Evolutionary conservation across 305 asterid species (phyloP), one percentile per base, ranked within the genome.

Genomic region (Fraxinus platypoda): DNA sequence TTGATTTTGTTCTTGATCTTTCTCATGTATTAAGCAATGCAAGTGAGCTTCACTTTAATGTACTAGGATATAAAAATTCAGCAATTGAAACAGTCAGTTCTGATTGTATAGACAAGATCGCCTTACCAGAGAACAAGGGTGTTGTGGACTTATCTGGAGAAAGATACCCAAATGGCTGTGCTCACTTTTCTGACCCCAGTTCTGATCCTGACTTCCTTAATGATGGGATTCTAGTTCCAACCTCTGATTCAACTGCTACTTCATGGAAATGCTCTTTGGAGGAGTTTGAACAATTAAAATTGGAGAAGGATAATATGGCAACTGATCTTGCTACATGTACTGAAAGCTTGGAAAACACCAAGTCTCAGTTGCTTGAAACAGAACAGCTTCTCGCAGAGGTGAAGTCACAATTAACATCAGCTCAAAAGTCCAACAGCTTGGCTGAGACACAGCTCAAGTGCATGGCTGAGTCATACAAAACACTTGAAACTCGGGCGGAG

Each of bases 401-500:
- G 34, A 93, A 87, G 90, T 90, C 95, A 54, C 97, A 93, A 82
- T 86, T 96, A 83, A 81, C 90, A 71, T 92, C 94, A 41, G 93
- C 97, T 79, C 94, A 90, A 81, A 94, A 89, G 88, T 87, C 90
- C 80, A 93, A 93, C 86, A 88, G 97, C 88, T 91, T 96, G 89
- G 90, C 98, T 66, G 99, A 94, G 87, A 96, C 97, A 64, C 99
- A 96, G 90, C 97, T 96, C 81, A 96, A 93, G 84, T 96, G 99
- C 88, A 96, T 96, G 99, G 97, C 97, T 6, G 98, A 94, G 83
- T 96, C 99, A 3, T 96, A 96, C 88, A 94, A 88, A 62, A 85
- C 92, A 23, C 99, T 96, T 80, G 99, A 96, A 88, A 80, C 89
- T 30, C 93, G 97, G 28, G 90, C 97, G 11, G 96, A 90, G 83